Base-by-base conservation (phyloP, 1,284 basidiomycete genomes). In the Mrakiaceae sp. region DNA sequence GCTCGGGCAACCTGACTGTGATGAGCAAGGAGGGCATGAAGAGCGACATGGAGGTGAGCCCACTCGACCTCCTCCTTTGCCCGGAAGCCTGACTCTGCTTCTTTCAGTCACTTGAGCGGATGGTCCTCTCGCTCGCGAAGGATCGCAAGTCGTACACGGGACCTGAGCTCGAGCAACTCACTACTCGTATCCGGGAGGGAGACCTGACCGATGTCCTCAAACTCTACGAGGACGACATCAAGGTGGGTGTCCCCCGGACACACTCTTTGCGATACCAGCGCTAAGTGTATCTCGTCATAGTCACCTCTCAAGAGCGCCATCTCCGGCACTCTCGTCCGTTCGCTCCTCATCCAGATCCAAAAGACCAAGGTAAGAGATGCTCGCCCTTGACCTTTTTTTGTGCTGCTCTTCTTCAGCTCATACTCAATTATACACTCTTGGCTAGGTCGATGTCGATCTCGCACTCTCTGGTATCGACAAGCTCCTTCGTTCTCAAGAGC, bases 141-240 rank as follows among this genome's bases (percentile, higher is more conserved):
- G 95, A 98, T 69, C 86, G 89, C 72, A 78, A 90, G 60, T 77
- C 81, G 6, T 86, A 87, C 66, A 78, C 79, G 1, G 78, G 81
- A 1, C 76, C 79, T 2, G 83, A 89, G 71, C 79, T 97, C 42
- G 79, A 80, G 3, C 78, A 77, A 5, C 78, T 98, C 7, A 82
- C 87, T 1, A 71, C 75, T 12, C 84, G 86, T 70, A 84, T 97
- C 58, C 81, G 82, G 51, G 77, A 82, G 48, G 95, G 95, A 0
- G 91, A 98, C 75, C 79, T 98, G 69, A 94, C 92, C 2, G 81
- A 88, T 9, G 88, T 98, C 8, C 81, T 97, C 70, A 81, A 87
- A 70, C 83, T 94, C 9, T 98, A 96, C 74, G 95, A 98, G 77
- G 82, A 87, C 68, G 92, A 98, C 71, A 90, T 98, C 76, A 87